A percentile compares a stretch with the other conserved stretches of the same genome.
Conservation (phyloP, 2,329 filamentous ascomycete species). For the Capronia coronata region DNA sequence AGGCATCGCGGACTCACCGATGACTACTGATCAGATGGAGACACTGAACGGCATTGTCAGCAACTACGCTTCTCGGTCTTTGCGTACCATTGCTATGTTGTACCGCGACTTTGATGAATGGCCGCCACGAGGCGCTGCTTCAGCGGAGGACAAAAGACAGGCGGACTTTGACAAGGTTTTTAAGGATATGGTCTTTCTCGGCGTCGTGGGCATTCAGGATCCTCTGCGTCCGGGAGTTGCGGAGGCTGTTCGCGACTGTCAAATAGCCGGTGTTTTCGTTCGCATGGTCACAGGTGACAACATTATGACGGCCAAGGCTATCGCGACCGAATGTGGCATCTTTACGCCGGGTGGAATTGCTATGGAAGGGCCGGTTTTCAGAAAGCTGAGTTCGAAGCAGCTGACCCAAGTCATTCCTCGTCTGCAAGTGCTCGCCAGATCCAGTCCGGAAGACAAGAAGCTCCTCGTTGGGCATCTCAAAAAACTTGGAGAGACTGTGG, state of each 20-base stretch:
- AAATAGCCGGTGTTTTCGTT: slow-evolving; percentile 69
- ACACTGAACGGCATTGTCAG: slow-evolving; percentile 63
- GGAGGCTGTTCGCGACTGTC: slow-evolving; percentile 65
- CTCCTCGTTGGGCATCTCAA: slow-evolving; percentile 65
- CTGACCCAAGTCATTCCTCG: slow-evolving; percentile 62
- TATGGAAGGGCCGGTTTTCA: slow-evolving; percentile 73
- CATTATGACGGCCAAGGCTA: slow-evolving; percentile 69
- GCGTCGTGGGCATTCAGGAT: slow-evolving; percentile 74
- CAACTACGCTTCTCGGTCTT: slow-evolving; percentile 68
- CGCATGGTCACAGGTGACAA: slow-evolving; percentile 86
- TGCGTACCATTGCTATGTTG: slow-evolving; percentile 76
- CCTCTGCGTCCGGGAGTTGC: slow-evolving; percentile 68
- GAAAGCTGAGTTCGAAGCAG: slow-evolving; percentile 60
- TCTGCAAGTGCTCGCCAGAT: slow-evolving; percentile 65
- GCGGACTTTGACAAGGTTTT: slow-evolving; percentile 63
- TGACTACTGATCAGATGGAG: slow-evolving; percentile 53
- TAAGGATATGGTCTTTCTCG: slow-evolving; percentile 60
- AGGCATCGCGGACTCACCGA: slow-evolving; percentile 42
- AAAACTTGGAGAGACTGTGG: slow-evolving; percentile 68
- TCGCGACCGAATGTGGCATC: slow-evolving; percentile 72
- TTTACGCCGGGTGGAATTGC: slow-evolving; percentile 60
- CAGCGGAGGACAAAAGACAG: slow-evolving; percentile 52
- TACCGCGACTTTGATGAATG: slow-evolving; percentile 80
- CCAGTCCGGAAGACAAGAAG: slow-evolving; percentile 70
- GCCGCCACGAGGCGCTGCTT: slow-evolving; percentile 62